phyloP scores from a whole-genome alignment of 352 stramenopile genomes.

The Globisporangium alternatum region DNA sequence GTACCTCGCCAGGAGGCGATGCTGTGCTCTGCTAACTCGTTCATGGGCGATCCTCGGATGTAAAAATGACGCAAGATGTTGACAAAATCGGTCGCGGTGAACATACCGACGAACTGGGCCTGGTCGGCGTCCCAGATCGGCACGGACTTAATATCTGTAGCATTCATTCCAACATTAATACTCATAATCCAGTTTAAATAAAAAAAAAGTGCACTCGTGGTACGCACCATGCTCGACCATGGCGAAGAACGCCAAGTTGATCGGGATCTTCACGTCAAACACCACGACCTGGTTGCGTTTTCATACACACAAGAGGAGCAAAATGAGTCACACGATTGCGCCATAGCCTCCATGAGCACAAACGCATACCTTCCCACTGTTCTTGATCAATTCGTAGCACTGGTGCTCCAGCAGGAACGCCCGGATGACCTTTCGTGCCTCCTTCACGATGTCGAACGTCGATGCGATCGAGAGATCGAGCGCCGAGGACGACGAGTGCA shows the following conservation, averaged over 20 bases:
- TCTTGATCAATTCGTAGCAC: slow-evolving; percentile 96
- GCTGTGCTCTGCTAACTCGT: slow-evolving; percentile 81
- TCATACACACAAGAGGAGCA: neutral
- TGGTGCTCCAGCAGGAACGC: slow-evolving; percentile 87
- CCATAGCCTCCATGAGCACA: neutral
- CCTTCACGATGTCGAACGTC: slow-evolving; percentile 66
- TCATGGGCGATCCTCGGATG: slow-evolving; percentile 88
- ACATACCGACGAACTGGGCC: slow-evolving; percentile 95
- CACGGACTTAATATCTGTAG: slow-evolving; percentile 95
- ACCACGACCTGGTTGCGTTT: slow-evolving; percentile 82
- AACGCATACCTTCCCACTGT: slow-evolving; percentile 85
- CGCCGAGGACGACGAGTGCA: slow-evolving; percentile 27
- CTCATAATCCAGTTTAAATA: neutral
- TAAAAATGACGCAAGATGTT: slow-evolving; percentile 96
- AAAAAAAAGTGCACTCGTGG: neutral
- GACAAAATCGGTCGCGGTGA: slow-evolving; percentile 98
- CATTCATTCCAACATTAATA: slow-evolving; percentile 11
- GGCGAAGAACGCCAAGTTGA: slow-evolving; percentile 98
- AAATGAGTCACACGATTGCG: neutral
- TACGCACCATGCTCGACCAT: slow-evolving; percentile 96
- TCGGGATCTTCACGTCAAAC: slow-evolving; percentile 98
- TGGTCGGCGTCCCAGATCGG: slow-evolving; percentile 95
- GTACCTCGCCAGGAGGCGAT: slow-evolving; percentile 83
- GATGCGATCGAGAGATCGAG: slow-evolving; percentile 46
- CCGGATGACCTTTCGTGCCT: slow-evolving; percentile 80